These are phyloP conservation scores for Suhomyces ambrosiae DNA, from an alignment of 1,139 yeast species.

Conservation along the genomic window DNA sequence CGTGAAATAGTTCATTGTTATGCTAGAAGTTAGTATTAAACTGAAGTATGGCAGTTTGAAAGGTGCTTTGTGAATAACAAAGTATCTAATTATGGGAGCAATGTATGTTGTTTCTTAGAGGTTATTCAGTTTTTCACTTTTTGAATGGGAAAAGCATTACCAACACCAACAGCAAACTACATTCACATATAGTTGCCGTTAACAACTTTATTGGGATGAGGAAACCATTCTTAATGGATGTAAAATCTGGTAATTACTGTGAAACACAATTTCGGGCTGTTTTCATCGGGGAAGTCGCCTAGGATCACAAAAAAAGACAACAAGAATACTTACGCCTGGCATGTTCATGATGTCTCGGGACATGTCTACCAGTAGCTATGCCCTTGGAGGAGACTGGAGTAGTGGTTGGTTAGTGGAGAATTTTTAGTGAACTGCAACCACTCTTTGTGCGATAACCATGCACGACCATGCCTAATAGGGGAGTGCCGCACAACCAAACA, in stretches of 20 bases:
- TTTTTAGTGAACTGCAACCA: slow-evolving; percentile 13
- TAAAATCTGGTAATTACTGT: slow-evolving; percentile 3
- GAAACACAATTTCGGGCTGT: neutral
- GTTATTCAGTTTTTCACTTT: too few relatives aligned
- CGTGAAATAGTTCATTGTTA: slow-evolving; percentile 4
- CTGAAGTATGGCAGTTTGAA: too few relatives aligned
- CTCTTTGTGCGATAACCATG: slow-evolving; percentile 12
- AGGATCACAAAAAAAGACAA: neutral
- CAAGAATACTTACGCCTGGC: slow-evolving; percentile 7
- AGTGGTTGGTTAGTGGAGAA: slow-evolving; percentile 6
- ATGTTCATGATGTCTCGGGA: slow-evolving; percentile 8
- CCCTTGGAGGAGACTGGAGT: neutral
- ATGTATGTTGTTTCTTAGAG: too few relatives aligned
- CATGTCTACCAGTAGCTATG: slow-evolving; percentile 4
- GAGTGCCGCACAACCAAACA: neutral
- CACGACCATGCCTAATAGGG: slow-evolving; percentile 13
- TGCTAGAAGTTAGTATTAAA: slow-evolving; percentile 11
- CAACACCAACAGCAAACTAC: too few relatives aligned
- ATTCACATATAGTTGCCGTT: too few relatives aligned
- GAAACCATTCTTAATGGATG: slow-evolving; percentile 8
- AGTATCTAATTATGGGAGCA: too few relatives aligned
- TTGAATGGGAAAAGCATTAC: too few relatives aligned
- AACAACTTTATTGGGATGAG: too few relatives aligned
- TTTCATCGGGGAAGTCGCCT: neutral
- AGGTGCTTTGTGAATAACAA: too few relatives aligned